Conservation (phyloP, 805 yeast genomes). For the Metschnikowia amazonensis region DNA sequence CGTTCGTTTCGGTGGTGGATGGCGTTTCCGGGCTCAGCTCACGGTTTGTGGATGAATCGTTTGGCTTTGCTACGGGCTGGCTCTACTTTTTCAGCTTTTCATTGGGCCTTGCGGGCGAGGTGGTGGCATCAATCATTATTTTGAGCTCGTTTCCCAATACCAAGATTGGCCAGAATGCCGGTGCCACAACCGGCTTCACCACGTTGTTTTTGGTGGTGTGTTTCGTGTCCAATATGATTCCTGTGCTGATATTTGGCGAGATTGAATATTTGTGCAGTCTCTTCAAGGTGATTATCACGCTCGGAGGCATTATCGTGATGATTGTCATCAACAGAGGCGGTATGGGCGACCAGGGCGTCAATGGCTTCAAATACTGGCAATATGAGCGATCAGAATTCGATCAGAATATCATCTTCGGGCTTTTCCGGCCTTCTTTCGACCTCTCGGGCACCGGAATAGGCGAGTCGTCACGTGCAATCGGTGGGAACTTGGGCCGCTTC, state of each 20-base stretch:
- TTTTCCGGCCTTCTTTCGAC: slow-evolving; percentile 71
- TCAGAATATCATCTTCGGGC: slow-evolving; percentile 55
- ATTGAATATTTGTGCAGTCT: slow-evolving; percentile 62
- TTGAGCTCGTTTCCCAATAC: slow-evolving; percentile 61
- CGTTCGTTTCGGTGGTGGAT: slow-evolving; percentile 72
- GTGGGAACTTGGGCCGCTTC: slow-evolving; percentile 58
- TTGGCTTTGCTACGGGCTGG: slow-evolving; percentile 72
- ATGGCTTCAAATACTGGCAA: slow-evolving; percentile 76
- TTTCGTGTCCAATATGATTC: slow-evolving; percentile 52
- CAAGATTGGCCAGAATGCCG: slow-evolving; percentile 43
- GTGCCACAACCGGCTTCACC: slow-evolving; percentile 59
- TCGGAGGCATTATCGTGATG: slow-evolving; percentile 58
- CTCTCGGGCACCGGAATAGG: slow-evolving; percentile 53
- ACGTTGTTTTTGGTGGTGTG: slow-evolving; percentile 51
- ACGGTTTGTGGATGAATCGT: slow-evolving; percentile 72
- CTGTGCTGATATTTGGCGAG: slow-evolving; percentile 72
- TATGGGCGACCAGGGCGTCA: slow-evolving; percentile 30
- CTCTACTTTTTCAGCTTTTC: slow-evolving; percentile 71
- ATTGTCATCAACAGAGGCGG: slow-evolving; percentile 62
- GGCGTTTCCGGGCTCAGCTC: slow-evolving; percentile 75
- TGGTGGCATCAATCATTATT: slow-evolving; percentile 77
- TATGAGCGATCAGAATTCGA: slow-evolving; percentile 45
- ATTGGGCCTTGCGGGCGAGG: slow-evolving; percentile 72
- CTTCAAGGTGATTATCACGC: slow-evolving; percentile 50
- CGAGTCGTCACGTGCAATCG: slow-evolving; percentile 52